These are phyloP conservation scores for Yamadazyma buinensis DNA, from an alignment of 1,139 yeast species.

Conservation along the genomic window DNA sequence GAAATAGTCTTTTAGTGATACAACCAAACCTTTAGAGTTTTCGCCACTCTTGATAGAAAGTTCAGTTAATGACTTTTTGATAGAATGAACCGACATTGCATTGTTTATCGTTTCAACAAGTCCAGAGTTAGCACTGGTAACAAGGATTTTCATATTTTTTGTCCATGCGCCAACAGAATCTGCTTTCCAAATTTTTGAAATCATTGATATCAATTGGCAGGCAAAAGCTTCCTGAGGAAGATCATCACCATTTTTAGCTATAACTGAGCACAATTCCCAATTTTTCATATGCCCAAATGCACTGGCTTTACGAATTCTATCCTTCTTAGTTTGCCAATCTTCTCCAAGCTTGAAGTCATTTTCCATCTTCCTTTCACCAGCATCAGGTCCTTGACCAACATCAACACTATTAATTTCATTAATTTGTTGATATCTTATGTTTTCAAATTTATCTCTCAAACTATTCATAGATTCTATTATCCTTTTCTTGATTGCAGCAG, in stretches of 20 bases:
- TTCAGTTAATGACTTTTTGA: constrained; percentile 85
- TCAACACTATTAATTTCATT: constrained; percentile 43
- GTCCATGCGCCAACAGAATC: constrained; percentile 78
- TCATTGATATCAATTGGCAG: constrained; percentile 83
- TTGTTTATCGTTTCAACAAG: constrained; percentile 93
- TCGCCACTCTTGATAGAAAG: constrained; percentile 64
- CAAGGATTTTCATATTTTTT: constrained; percentile 83
- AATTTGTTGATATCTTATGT: constrained; percentile 46
- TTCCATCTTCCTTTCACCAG: constrained; percentile 88
- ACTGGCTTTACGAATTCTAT: constrained; percentile 71
- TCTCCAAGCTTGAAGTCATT: constrained; percentile 92
- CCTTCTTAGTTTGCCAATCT: constrained; percentile 84
- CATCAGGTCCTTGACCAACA: constrained; percentile 28
- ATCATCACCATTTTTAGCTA: constrained; percentile 94
- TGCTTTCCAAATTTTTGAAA: constrained; percentile 78
- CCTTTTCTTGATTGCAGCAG: constrained; percentile 65
- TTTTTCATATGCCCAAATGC: constrained; percentile 80
- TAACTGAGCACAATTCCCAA: constrained; percentile 94
- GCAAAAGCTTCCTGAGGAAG: constrained; percentile 97
- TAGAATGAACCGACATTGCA: constrained; percentile 89
- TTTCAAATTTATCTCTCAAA: constrained; percentile 63
- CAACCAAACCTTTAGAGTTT: constrained; percentile 63
- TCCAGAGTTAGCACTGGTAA: constrained; percentile 88
- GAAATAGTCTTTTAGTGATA: constrained; percentile 76
- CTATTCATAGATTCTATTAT: constrained; percentile 87